Percentiles rank a stretch among this genome's conserved stretches.
Conservation (phyloP, 1,284 basidiomycete genomes). For the Omphalotus olearius region DNA sequence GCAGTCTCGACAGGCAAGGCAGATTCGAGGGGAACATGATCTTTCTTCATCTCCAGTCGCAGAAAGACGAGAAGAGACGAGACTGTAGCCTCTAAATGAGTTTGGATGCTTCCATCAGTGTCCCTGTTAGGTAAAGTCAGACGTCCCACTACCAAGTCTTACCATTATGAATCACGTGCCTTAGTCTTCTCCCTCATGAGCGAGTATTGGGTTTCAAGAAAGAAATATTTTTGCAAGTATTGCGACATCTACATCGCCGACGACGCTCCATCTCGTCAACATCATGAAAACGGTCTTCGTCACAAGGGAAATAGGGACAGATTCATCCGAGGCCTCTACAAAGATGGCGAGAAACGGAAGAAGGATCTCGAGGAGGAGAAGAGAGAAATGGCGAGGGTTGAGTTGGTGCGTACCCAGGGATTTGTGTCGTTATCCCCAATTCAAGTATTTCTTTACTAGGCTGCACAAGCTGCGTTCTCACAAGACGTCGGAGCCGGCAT, state of each 20-base stretch:
- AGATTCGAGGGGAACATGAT: too few species aligned
- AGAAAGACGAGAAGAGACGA: too few species aligned
- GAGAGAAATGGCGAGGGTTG: slow-evolving; percentile 82
- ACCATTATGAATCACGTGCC: too few species aligned
- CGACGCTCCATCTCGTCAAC: slow-evolving; percentile 86
- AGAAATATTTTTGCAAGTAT: slow-evolving; percentile 83
- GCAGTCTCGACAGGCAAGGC: not conserved
- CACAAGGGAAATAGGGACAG: slow-evolving; percentile 95
- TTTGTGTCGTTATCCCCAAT: slow-evolving; percentile 9
- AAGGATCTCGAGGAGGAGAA: slow-evolving; percentile 85
- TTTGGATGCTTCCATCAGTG: too few species aligned
- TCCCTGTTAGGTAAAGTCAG: too few species aligned
- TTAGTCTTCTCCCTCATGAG: slow-evolving; percentile 49
- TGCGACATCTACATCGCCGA: slow-evolving; percentile 91
- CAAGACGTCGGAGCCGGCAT: slow-evolving; percentile 67
- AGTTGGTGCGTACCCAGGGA: slow-evolving; percentile 52
- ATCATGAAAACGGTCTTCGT: slow-evolving; percentile 91
- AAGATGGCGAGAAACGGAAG: slow-evolving; percentile 85
- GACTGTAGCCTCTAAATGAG: too few species aligned
- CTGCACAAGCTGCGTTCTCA: slow-evolving; percentile 71
- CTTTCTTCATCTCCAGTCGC: not conserved
- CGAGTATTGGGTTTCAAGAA: slow-evolving; percentile 85
- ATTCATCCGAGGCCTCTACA: slow-evolving; percentile 90
- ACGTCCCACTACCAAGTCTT: too few species aligned
- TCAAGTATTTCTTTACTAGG: slow-evolving; percentile 34